These are phyloP conservation scores for Colletotrichum neosansevieriae DNA, from an alignment of 2,329 filamentous ascomycete genomes.

Conservation along the genomic window DNA sequence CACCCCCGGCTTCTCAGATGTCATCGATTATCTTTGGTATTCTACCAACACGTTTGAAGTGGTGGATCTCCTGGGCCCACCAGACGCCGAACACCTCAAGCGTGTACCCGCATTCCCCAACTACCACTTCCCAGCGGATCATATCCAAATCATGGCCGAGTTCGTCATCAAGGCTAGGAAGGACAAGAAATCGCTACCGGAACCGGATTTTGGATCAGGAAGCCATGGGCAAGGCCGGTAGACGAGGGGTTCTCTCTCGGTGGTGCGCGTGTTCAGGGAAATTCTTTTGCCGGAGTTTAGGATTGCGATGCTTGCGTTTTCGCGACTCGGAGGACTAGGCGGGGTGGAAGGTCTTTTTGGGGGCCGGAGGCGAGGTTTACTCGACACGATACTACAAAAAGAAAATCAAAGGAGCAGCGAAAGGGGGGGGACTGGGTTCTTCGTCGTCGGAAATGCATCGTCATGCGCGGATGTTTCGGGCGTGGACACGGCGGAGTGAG, in stretches of 20 bases:
- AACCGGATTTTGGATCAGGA: slow-evolving; percentile 69
- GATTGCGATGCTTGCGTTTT: slow-evolving; percentile 40
- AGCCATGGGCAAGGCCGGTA: slow-evolving; percentile 42
- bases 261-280: slow-evolving; percentile 33
- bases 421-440: slow-evolving; percentile 5
- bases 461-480: slow-evolving; percentile 13
- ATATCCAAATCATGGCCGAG: slow-evolving; percentile 89
- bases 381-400: slow-evolving; percentile 25
- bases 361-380: slow-evolving; percentile 31
- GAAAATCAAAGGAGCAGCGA: slow-evolving; percentile 10
- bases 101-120: slow-evolving; percentile 92
- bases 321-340: slow-evolving; percentile 38
- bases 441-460: slow-evolving; percentile 36
- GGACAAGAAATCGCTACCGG: slow-evolving; percentile 76
- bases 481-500: slow-evolving; percentile 29
- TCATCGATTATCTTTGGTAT: slow-evolving; percentile 98
- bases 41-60: slow-evolving; percentile 90
- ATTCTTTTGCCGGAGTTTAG: slow-evolving; percentile 42
- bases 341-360: slow-evolving; percentile 27
- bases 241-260: slow-evolving; percentile 14
- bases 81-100: slow-evolving; percentile 86
- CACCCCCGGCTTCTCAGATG: slow-evolving; percentile 89
- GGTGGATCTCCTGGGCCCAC: slow-evolving; percentile 84
- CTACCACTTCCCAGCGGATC: slow-evolving; percentile 94
- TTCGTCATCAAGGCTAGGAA: slow-evolving; percentile 91